These are phyloP conservation scores for Aureobasidium uvarum DNA, from an alignment of 2,329 filamentous ascomycete genomes.

Conservation along the genomic window DNA sequence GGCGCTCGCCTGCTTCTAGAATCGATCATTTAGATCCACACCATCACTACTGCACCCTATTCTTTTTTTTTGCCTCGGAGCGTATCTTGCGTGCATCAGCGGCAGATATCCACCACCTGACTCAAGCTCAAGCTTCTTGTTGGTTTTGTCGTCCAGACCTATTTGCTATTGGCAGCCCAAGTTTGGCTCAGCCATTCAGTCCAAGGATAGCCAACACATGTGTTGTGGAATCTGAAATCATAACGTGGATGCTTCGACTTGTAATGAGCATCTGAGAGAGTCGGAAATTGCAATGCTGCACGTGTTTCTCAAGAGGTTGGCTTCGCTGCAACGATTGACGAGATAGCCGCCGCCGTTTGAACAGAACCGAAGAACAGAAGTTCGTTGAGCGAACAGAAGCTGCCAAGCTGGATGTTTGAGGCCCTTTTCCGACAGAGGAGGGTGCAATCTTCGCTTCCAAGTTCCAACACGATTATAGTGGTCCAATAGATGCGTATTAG, in stretches of 20 bases:
- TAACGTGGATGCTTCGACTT: background rate
- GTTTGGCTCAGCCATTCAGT: constrained; percentile 20
- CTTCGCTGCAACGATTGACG: background rate
- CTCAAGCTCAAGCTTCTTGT: constrained; percentile 17
- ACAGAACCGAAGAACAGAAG: constrained; percentile 21
- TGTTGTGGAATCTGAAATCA: background rate
- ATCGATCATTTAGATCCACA: constrained; percentile 14
- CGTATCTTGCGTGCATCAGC: constrained; percentile 6
- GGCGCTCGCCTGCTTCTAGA: constrained; percentile 21
- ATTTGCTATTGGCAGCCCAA: background rate
- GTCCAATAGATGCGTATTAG: background rate
- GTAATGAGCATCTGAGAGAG: background rate
- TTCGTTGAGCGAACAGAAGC: constrained; percentile 9
- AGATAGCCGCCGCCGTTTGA: constrained; percentile 8
- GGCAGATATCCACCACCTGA: constrained; percentile 10
- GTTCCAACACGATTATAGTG: constrained; percentile 2
- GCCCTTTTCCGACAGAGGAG: background rate
- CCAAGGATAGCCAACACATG: constrained; percentile 3
- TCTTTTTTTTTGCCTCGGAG: constrained; percentile 4
- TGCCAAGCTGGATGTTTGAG: background rate
- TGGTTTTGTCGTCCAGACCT: constrained; percentile 2
- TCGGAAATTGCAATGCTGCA: constrained; percentile 9
- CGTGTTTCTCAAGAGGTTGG: background rate
- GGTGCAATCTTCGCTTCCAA: constrained; percentile 1
- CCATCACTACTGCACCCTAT: background rate